A percentile compares a stretch with the other conserved stretches of the same genome.
Evolutionary conservation across 106 monocot species (phyloP).

Genomic region (Platanthera guangdongensis): DNA sequence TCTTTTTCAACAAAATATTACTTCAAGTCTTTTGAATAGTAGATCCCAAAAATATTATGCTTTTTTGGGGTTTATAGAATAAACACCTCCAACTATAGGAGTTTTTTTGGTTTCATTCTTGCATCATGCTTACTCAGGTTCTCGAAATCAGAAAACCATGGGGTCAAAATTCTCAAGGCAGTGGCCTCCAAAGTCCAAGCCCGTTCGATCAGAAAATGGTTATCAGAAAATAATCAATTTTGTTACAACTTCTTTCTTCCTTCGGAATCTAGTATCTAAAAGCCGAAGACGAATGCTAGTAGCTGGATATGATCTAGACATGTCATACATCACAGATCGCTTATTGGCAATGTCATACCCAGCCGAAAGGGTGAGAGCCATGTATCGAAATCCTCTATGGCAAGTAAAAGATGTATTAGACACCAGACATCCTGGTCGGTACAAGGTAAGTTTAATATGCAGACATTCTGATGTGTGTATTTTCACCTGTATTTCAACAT

Average conservation of each 20-base stretch:
- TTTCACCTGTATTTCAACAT: not conserved
- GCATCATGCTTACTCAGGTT: not conserved
- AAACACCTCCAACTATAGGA: too few relatives aligned
- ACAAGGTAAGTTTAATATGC: slow-evolving; percentile 29
- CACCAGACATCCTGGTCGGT: slow-evolving; percentile 37
- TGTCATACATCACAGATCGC: slow-evolving; percentile 50
- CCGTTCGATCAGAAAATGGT: not conserved
- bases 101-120: too few relatives aligned
- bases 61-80: too few relatives aligned
- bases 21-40: too few relatives aligned
- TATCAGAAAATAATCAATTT: slow-evolving; percentile 13
- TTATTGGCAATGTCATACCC: slow-evolving; percentile 58
- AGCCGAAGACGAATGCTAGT: slow-evolving; percentile 41
- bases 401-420: slow-evolving; percentile 48
- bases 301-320: slow-evolving; percentile 48
- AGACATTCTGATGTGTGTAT: not conserved
- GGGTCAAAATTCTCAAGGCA: slow-evolving; percentile 18
- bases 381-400: slow-evolving; percentile 61
- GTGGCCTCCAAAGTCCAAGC: slow-evolving; percentile 19
- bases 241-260: slow-evolving; percentile 21
- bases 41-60: too few relatives aligned
- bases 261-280: slow-evolving; percentile 44
- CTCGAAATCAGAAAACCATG: slow-evolving; percentile 4
- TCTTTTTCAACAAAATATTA: too few relatives aligned
- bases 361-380: slow-evolving; percentile 36